Percentiles rank a stretch among this genome's conserved stretches.
phyloP scores from a whole-genome alignment of 495 filamentous ascomycete species.

The Glarea lozoyensis region DNA sequence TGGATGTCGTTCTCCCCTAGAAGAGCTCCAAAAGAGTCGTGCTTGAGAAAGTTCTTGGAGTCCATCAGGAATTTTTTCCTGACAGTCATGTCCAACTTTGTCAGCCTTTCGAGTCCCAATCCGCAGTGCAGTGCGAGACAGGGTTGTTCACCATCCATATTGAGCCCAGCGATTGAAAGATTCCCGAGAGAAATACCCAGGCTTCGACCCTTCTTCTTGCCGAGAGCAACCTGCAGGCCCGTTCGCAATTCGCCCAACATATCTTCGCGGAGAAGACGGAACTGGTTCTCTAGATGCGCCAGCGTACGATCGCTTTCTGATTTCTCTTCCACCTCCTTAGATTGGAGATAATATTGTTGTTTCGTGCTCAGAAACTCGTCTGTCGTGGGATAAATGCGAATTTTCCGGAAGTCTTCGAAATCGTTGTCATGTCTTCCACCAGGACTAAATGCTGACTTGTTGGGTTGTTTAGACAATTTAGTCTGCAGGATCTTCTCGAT shows the following conservation, averaged over 20 bases:
- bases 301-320: not conserved
- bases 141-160: not conserved
- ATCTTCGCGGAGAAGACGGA: conserved; percentile 64
- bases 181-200: not conserved
- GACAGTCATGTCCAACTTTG: conserved; percentile 9
- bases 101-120: conserved; percentile 1
- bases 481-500: not conserved
- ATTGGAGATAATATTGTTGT: not conserved
- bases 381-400: conserved; percentile 56
- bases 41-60: conserved; percentile 42
- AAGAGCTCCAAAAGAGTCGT: conserved; percentile 54
- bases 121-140: not conserved
- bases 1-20: conserved; percentile 40
- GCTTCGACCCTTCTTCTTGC: conserved; percentile 30
- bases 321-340: not conserved
- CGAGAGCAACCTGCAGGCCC: conserved; percentile 34
- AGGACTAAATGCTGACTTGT: conserved; percentile 19
- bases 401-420: conserved; percentile 47
- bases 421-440: conserved; percentile 79
- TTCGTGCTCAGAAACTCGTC: conserved; percentile 42
- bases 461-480: not conserved
- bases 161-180: not conserved
- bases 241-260: conserved; percentile 57
- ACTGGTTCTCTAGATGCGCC: conserved; percentile 52
- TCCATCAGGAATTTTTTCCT: conserved; percentile 39